phyloP scores from a whole-genome alignment of 805 yeast genomes.

The Starmerella scarabaei region DNA sequence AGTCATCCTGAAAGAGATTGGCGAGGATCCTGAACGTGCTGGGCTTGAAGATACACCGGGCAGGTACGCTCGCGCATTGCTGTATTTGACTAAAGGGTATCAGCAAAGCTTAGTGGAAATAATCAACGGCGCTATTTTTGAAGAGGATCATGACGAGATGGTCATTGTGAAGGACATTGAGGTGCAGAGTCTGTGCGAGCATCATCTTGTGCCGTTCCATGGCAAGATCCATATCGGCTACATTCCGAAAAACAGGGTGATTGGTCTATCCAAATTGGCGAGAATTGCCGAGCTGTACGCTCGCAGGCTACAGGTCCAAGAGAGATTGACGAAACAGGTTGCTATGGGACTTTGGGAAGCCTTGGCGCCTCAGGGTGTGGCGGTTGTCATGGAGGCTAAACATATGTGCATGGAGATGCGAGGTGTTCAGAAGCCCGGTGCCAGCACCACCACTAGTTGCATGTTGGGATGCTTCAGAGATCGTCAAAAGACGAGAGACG shows the following conservation, averaged over 20 bases:
- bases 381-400: slow-evolving; percentile 93
- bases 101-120: slow-evolving; percentile 88
- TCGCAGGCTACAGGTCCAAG: slow-evolving; percentile 95
- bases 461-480: slow-evolving; percentile 94
- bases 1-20: slow-evolving; percentile 59
- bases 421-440: slow-evolving; percentile 92
- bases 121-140: slow-evolving; percentile 88
- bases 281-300: slow-evolving; percentile 94
- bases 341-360: slow-evolving; percentile 92
- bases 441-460: slow-evolving; percentile 86
- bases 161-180: slow-evolving; percentile 93
- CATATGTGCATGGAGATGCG: slow-evolving; percentile 99
- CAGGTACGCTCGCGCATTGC: slow-evolving; percentile 92
- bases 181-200: slow-evolving; percentile 87
- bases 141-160: slow-evolving; percentile 98
- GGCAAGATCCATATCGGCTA: slow-evolving; percentile 98
- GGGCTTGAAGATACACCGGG: slow-evolving; percentile 91
- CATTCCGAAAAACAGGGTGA: slow-evolving; percentile 84
- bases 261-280: slow-evolving; percentile 87
- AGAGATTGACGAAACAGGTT: slow-evolving; percentile 88
- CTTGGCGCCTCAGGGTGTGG: slow-evolving; percentile 89
- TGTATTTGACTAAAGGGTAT: slow-evolving; percentile 90
- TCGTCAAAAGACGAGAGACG: slow-evolving; percentile 92
- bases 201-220: slow-evolving; percentile 91
- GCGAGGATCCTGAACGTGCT: slow-evolving; percentile 81